phyloP scores from a whole-genome alignment of 805 yeast genomes.

The Sugiyamaella lignohabitans region DNA sequence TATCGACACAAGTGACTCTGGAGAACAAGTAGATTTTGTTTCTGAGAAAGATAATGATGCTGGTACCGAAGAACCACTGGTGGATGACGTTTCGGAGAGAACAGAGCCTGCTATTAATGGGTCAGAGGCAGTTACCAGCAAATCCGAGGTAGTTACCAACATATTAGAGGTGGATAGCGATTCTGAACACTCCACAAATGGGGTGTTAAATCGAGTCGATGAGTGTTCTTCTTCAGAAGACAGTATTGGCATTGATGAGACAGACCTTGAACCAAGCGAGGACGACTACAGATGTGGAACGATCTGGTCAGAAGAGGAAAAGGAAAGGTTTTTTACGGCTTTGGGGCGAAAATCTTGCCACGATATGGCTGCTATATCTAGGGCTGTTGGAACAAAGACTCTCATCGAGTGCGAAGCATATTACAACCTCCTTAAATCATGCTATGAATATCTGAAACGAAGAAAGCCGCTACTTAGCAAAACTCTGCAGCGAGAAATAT shows the following conservation, averaged over 20 bases:
- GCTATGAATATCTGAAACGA: background rate
- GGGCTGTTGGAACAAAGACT: conserved; percentile 19
- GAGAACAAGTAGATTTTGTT: background rate
- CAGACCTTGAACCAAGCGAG: no score
- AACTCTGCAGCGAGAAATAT: background rate
- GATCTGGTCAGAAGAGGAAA: conserved; percentile 22
- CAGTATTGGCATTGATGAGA: no score
- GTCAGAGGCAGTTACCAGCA: background rate
- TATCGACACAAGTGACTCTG: background rate
- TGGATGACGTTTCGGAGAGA: background rate
- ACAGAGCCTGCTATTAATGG: no score
- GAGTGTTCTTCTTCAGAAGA: background rate
- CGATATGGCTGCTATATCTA: conserved; percentile 19
- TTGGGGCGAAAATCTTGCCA: conserved; percentile 24
- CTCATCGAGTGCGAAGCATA: conserved; percentile 23
- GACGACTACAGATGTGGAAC: conserved; percentile 10
- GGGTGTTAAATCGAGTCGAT: no score
- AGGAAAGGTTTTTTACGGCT: conserved; percentile 20
- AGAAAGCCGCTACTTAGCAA: background rate
- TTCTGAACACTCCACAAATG: background rate
- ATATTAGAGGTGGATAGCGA: background rate
- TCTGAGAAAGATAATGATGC: background rate
- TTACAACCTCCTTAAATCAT: conserved; percentile 16
- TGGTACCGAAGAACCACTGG: background rate
- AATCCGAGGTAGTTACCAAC: background rate